Conservation (phyloP, 441 rosid species). For the Syzygium malaccense region DNA sequence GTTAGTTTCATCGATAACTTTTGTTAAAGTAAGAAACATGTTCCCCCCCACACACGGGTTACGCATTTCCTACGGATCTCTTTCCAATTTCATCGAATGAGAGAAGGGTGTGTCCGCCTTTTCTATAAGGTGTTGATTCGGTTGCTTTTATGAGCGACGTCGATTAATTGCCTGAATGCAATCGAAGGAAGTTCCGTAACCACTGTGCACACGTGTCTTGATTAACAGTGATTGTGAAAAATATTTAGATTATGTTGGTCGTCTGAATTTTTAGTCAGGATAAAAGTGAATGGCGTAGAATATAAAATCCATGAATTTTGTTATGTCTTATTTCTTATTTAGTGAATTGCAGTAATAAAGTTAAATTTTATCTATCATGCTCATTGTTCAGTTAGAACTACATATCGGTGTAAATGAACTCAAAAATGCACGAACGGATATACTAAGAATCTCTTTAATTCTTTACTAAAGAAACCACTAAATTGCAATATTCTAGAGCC, state of each 20-base stretch:
- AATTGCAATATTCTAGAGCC: background rate
- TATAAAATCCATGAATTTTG: background rate
- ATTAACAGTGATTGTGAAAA: background rate
- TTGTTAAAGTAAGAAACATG: background rate
- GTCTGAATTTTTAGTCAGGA: background rate
- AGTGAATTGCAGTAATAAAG: background rate
- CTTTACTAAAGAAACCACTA: background rate
- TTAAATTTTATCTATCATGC: background rate
- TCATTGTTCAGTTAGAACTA: background rate
- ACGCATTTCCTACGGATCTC: background rate
- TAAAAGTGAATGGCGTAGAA: background rate
- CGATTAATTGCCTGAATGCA: background rate
- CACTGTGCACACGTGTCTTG: background rate
- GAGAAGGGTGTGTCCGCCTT: background rate
- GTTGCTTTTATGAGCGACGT: background rate
- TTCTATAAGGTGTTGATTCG: background rate
- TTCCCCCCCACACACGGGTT: background rate
- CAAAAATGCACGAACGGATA: background rate
- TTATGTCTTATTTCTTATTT: background rate
- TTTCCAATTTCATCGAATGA: background rate
- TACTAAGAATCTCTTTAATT: background rate
- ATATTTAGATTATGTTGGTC: rapidly evolving
- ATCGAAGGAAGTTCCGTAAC: background rate
- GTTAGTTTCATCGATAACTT: background rate
- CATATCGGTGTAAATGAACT: background rate